Base-by-base conservation (phyloP, 2,329 filamentous ascomycete species). In the Pseudocercospora macadamiae region DNA sequence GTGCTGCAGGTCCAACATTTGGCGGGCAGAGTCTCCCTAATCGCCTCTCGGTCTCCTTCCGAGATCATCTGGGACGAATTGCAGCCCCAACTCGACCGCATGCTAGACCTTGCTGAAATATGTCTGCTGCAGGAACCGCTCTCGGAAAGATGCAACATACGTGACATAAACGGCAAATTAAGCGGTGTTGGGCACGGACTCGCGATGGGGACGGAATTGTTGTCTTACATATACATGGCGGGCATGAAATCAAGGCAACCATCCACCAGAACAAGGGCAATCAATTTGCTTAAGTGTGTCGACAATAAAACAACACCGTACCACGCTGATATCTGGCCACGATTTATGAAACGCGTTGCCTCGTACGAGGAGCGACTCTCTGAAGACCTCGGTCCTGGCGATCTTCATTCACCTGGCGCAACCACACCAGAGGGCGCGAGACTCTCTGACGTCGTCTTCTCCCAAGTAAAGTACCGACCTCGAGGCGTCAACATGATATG, bases 401-500 rank as follows among this genome's bases (percentile, higher is more conserved):
- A 9, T 18, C 36, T 39, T 6, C n/a, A 5, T 18, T n/a, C 16
- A 45, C 2, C 12, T 6, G 18, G 3, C 21, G 12, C 9, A 7
- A 45, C 39, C 19, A 25, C 21, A 8, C 39, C 44, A 36, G 54
- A 49, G 19, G 28, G 51, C 12, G 45, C 54, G 18, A 48, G 55
- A 16, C 12, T 53, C 2, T 34, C 55, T 10, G 55, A 57, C 28
- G 14, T 53, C n/a, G 55, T 58, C 12, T 58, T 58, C 26, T 25
- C 55, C 12, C 55, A 58, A 16, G 55, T 58, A 10, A 28, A 47
- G 16, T 48, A 58, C 23, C 55, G 30, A 21, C 49, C 55, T 5
- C 48, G 49, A 28, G 52, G 26, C 18, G 45, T 58, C 18, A 58
- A 54, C 28, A 58, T 58, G 55, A 48, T 58, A 5, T 32, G 26